Conservation (phyloP, 495 filamentous ascomycete species). For the Aspergillus campestris region DNA sequence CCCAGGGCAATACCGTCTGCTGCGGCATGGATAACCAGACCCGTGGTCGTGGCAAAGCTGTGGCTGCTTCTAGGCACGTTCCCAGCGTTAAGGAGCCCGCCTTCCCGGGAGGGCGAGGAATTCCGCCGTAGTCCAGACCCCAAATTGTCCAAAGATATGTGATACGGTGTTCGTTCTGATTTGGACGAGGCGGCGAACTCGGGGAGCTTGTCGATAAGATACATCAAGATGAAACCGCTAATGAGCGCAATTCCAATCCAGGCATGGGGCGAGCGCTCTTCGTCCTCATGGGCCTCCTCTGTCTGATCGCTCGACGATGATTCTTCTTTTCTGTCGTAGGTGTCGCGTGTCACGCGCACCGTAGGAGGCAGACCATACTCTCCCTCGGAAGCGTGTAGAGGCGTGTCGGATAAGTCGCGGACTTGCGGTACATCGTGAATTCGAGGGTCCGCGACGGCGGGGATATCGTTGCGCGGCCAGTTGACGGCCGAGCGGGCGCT, state of each 20-base stretch:
- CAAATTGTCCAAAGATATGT: constrained; percentile 79
- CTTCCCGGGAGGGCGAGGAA: constrained; percentile 39
- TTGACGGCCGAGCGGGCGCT: constrained; percentile 21
- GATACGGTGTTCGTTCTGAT: constrained; percentile 45
- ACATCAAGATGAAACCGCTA: constrained; percentile 92
- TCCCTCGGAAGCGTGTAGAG: constrained; percentile 6
- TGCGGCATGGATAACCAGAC: constrained; percentile 90
- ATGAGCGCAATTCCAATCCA: constrained; percentile 82
- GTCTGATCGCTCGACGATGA: constrained; percentile 28
- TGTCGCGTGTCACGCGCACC: constrained; percentile 2
- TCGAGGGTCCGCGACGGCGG: constrained; percentile 9
- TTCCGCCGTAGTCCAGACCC: constrained; percentile 45
- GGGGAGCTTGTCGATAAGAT: constrained; percentile 84
- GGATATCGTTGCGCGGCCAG: constrained; percentile 24
- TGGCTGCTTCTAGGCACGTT: constrained; percentile 25
- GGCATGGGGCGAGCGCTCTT: constrained; percentile 49
- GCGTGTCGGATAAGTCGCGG: too few relatives aligned
- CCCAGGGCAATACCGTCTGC: constrained; percentile 97
- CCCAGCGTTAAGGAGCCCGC: constrained; percentile 27
- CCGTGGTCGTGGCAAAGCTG: constrained; percentile 70
- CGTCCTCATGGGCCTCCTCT: constrained; percentile 18
- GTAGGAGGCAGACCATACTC: neutral
- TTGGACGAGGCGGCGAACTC: constrained; percentile 53
- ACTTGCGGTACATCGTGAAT: neutral
- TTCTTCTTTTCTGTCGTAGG: constrained; percentile 20